phyloP scores from a whole-genome alignment of 2,329 filamentous ascomycete genomes.

The Venturia aucupariae region DNA sequence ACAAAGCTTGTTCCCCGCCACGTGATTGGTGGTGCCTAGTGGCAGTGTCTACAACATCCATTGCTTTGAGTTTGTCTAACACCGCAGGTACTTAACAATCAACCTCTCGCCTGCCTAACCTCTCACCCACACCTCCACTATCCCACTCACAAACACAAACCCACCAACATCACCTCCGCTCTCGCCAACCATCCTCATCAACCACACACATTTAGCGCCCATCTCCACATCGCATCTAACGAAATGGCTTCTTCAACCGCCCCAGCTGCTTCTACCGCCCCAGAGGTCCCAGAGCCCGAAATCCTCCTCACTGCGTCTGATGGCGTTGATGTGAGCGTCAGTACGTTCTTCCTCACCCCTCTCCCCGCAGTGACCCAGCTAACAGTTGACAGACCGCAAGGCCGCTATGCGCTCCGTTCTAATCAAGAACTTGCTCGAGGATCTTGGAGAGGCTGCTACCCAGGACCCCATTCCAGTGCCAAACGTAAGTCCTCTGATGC shows the following conservation, averaged over 20 bases:
- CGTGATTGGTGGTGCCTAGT: too few relatives aligned
- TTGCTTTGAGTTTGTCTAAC: too few relatives aligned
- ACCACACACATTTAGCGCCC: background rate
- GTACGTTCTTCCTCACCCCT: slow-evolving; percentile 20
- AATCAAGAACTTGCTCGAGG: slow-evolving; percentile 97
- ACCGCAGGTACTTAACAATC: background rate
- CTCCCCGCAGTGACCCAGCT: slow-evolving; percentile 9
- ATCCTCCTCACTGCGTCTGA: slow-evolving; percentile 39
- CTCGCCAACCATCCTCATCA: background rate
- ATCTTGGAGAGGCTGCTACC: slow-evolving; percentile 53
- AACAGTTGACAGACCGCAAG: slow-evolving; percentile 50
- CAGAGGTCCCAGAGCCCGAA: slow-evolving; percentile 19
- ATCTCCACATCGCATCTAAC: slow-evolving; percentile 17
- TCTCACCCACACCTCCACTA: background rate
- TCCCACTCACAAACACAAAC: background rate
- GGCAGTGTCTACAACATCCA: too few relatives aligned
- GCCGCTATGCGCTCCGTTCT: slow-evolving; percentile 88
- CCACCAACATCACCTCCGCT: background rate
- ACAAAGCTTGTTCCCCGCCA: too few relatives aligned
- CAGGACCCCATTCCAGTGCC: slow-evolving; percentile 75
- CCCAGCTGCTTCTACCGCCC: slow-evolving; percentile 16
- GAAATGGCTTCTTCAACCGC: slow-evolving; percentile 19
- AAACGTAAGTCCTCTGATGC: slow-evolving; percentile 44
- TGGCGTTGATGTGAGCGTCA: slow-evolving; percentile 35
- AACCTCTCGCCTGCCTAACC: background rate